Evolutionary conservation across 2,329 filamentous ascomycete species (phyloP).

Genomic region (Fusarium pseudocircinatum): DNA sequence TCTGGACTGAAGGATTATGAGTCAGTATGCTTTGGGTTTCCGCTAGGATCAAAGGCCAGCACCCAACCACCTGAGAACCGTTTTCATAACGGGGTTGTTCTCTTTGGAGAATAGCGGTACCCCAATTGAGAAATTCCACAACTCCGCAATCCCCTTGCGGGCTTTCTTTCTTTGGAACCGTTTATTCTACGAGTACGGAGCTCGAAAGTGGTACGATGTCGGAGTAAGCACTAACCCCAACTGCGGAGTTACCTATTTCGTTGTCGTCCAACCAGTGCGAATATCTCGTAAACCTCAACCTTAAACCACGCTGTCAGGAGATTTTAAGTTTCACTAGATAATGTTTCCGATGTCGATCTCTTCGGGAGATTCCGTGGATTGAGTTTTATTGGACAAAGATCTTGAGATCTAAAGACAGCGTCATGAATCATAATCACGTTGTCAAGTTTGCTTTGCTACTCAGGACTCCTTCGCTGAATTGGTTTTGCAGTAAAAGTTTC

Average conservation of each 20-base stretch:
- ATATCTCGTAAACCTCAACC: neutral
- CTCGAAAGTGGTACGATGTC: neutral
- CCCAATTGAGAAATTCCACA: neutral
- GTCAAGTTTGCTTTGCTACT: neutral
- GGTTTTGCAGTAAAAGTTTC: neutral
- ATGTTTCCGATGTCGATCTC: neutral
- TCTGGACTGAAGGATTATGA: accelerated
- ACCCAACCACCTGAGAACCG: neutral
- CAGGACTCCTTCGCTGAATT: neutral
- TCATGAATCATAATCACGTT: slow-evolving; percentile 11
- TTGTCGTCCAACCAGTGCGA: neutral
- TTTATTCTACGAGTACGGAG: neutral
- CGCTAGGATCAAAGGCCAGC: neutral
- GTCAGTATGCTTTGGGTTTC: neutral
- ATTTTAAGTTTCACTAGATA: neutral
- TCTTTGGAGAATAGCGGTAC: neutral
- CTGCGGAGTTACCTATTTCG: neutral
- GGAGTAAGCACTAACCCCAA: neutral
- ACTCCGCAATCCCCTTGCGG: neutral
- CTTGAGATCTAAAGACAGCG: neutral
- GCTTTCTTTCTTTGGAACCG: neutral
- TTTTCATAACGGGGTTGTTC: neutral
- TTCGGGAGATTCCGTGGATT: neutral
- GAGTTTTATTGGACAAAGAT: neutral
- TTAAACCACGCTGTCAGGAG: neutral